phyloP scores from a whole-genome alignment of 108 stramenopile genomes.

The Cyclostephanos tholiformis region DNA sequence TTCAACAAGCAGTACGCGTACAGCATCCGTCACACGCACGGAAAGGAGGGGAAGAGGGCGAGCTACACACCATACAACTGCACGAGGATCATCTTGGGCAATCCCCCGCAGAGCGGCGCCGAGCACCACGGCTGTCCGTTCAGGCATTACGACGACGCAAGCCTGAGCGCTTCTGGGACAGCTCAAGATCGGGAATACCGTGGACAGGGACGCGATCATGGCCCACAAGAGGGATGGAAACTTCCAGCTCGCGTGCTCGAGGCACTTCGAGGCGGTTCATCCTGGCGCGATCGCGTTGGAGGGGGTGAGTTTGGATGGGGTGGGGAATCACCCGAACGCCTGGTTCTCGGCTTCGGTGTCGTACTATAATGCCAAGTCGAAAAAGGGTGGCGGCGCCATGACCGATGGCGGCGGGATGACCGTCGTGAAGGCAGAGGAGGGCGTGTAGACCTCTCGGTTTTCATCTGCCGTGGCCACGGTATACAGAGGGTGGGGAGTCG shows the following conservation, averaged over 20 bases:
- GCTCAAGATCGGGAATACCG: conserved; percentile 62
- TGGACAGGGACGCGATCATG: conserved; percentile 78
- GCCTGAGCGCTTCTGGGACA: conserved; percentile 64
- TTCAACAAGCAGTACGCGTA: conserved; percentile 95
- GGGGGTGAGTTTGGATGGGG: conserved; percentile 74
- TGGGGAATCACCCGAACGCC: conserved; percentile 97
- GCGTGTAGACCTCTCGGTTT: not conserved
- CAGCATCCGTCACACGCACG: conserved; percentile 96
- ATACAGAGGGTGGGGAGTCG: too few species aligned
- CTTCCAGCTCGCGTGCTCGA: conserved; percentile 92
- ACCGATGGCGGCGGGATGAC: not conserved
- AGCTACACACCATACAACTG: conserved; percentile 93
- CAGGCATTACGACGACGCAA: conserved; percentile 84
- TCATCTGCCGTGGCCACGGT: not conserved
- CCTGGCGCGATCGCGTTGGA: conserved; percentile 49
- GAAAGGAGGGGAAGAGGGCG: conserved; percentile 96
- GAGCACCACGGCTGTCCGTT: conserved; percentile 98
- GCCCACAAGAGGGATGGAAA: conserved; percentile 74
- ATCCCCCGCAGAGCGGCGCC: conserved; percentile 66
- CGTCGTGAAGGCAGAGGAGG: conserved; percentile 17
- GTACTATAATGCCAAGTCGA: conserved; percentile 56
- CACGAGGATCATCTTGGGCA: conserved; percentile 91
- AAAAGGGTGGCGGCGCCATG: conserved; percentile 16
- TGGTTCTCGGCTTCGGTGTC: conserved; percentile 89
- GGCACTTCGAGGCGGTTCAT: conserved; percentile 95